A percentile compares a stretch with the other conserved stretches of the same genome.
Conservation (phyloP, 192 early-diverging fungal species). For the Lunasporangiospora selenospora region DNA sequence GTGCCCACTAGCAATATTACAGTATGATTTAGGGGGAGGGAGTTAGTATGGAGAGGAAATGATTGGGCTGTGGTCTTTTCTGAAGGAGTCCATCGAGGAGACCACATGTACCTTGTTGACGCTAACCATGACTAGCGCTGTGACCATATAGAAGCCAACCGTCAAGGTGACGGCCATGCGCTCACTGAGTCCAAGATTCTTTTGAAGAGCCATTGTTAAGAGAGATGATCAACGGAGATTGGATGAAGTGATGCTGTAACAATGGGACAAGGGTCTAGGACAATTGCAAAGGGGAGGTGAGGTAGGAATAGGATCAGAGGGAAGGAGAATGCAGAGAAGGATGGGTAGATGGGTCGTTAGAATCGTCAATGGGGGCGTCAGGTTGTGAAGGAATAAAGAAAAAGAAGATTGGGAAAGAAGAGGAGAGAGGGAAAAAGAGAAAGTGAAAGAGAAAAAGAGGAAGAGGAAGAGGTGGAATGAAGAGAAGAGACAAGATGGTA, state of each 20-base stretch:
- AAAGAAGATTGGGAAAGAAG: background rate
- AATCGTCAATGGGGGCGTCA: background rate
- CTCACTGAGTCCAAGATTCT: slow-evolving; percentile 31
- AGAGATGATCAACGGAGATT: background rate
- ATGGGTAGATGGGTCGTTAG: background rate
- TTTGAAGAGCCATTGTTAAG: background rate
- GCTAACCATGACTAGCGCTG: slow-evolving; percentile 51
- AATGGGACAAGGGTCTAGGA: no score
- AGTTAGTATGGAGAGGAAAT: no score
- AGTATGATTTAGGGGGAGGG: no score
- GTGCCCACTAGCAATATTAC: slow-evolving; percentile 51
- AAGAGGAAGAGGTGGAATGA: background rate
- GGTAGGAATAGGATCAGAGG: background rate
- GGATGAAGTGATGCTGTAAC: background rate
- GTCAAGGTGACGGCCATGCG: slow-evolving; percentile 36
- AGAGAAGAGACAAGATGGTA: background rate
- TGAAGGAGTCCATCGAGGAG: no score
- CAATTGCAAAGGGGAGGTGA: slow-evolving; percentile 1
- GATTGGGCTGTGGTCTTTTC: no score
- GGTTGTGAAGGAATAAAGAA: background rate
- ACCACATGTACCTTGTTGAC: slow-evolving; percentile 56
- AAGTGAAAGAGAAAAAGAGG: background rate
- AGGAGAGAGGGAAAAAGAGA: background rate
- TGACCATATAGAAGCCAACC: slow-evolving; percentile 52
- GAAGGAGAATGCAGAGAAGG: slow-evolving; percentile 1